Evolutionary conservation across 805 yeast genomes (phyloP), one percentile per base, ranked within the genome.

Genomic region (Priceomyces castillae): DNA sequence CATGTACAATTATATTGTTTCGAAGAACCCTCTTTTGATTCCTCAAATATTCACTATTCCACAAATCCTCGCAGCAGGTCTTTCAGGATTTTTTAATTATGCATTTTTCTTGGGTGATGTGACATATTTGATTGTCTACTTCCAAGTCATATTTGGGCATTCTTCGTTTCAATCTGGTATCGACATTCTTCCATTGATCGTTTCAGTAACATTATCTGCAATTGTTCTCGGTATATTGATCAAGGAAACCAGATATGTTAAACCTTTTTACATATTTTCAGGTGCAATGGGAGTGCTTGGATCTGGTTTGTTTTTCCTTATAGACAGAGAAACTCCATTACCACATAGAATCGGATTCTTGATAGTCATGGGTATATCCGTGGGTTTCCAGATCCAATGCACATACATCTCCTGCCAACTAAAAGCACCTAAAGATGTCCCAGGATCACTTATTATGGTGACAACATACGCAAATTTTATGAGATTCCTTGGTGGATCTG

Each of bases 21-120:
- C 81, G 0, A 58, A 58, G 18, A 56, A 64, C 12, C 82, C 82
- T 2, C 63, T 78, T 38, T 63, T 80, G 23, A 69, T 76, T 9
- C 55, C 56, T 25, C 67, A 71, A n/a, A 61, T 79, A 10, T 53
- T 79, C 33, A 55, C 51, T 3, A 55, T 60, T 34, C 61, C 60
- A 5, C 66, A 62, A 17, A 67, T 77, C 2, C 34, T 63, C 12
- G 56, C 73, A 3, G 70, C 77, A 4, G 60, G 68, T 26, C 30
- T 73, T 18, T 57, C 64, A 38, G 64, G 69, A 2, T 53, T 67
- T 19, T 63, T 64, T 47, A 61, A 57, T 39, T 67, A 61, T 46
- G 64, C 62, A 6, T 66, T 64, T 42, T 77, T 78, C 48, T 64
- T 78, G 59, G 63, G 59, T 14, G 43, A 52, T 34, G 46, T 63